A percentile compares a stretch with the other conserved stretches of the same genome.
These are phyloP conservation scores for Colletotrichum sp. DNA, from an alignment of 2,329 filamentous ascomycete species.

Conservation along the genomic window DNA sequence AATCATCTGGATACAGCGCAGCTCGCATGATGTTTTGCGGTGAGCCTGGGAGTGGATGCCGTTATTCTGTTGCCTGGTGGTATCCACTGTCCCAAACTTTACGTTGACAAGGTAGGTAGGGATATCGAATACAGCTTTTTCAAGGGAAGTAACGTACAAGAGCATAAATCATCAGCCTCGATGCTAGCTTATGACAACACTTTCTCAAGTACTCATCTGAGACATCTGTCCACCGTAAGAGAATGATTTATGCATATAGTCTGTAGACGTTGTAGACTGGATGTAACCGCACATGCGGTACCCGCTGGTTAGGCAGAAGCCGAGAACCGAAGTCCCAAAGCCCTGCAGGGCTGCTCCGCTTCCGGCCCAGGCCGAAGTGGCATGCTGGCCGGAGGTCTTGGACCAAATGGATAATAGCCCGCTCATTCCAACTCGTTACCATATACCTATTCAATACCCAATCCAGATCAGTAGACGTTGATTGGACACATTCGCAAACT, in stretches of 20 bases:
- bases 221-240: rapidly evolving
- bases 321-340: not conserved
- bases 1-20: not conserved
- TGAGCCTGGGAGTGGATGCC: not conserved
- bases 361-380: not conserved
- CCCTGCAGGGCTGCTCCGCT: not conserved
- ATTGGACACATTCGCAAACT: not conserved
- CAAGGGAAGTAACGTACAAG: not conserved
- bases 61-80: not conserved
- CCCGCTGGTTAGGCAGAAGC: not conserved
- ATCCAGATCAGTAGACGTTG: not conserved
- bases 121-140: rapidly evolving
- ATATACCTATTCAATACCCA: not conserved
- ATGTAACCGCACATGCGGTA: not conserved
- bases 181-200: not conserved
- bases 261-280: not conserved
- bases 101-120: not conserved
- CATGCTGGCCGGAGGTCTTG: not conserved
- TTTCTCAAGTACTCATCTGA: not conserved
- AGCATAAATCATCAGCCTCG: no score
- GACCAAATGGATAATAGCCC: not conserved
- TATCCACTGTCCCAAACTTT: not conserved
- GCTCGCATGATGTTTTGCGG: not conserved
- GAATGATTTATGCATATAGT: not conserved
- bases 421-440: not conserved